Conservation (phyloP, 2,329 filamentous ascomycete genomes). For the Diaporthe velutina region DNA sequence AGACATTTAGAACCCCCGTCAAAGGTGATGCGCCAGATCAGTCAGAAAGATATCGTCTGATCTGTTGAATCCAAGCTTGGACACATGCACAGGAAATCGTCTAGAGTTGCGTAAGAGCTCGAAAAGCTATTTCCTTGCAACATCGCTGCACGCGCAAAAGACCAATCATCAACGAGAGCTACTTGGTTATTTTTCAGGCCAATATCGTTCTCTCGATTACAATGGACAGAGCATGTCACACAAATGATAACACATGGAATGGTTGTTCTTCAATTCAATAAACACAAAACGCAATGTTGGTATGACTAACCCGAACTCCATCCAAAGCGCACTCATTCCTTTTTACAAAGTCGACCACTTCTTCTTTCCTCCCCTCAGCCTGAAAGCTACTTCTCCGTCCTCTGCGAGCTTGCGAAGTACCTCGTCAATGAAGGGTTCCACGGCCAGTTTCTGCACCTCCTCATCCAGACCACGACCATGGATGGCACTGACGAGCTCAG, state of each 20-base stretch:
- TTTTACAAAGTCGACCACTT: conserved; percentile 51
- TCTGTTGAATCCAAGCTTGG: too few relatives aligned
- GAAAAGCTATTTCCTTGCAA: too few relatives aligned
- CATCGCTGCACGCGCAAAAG: fast-evolving
- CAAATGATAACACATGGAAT: not conserved
- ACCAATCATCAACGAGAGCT: not conserved
- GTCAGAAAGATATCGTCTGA: too few relatives aligned
- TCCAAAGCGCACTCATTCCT: too few relatives aligned
- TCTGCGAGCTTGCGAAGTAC: conserved; percentile 57
- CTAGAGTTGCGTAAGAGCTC: too few relatives aligned
- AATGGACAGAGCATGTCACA: too few relatives aligned
- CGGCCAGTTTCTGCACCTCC: conserved; percentile 49
- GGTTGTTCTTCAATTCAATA: not conserved
- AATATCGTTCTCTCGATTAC: fast-evolving
- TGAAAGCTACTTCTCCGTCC: conserved; percentile 57
- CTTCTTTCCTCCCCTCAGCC: conserved; percentile 50
- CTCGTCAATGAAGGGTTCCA: conserved; percentile 60
- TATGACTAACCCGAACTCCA: not conserved
- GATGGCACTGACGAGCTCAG: conserved; percentile 57
- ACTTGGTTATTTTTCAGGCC: not conserved
- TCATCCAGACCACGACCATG: conserved; percentile 55
- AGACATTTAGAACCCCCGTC: too few relatives aligned
- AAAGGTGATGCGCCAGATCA: too few relatives aligned
- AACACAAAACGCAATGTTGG: not conserved
- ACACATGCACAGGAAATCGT: too few relatives aligned